phyloP scores from a whole-genome alignment of 75 land plant species.

The Selaginella tamariscina region DNA sequence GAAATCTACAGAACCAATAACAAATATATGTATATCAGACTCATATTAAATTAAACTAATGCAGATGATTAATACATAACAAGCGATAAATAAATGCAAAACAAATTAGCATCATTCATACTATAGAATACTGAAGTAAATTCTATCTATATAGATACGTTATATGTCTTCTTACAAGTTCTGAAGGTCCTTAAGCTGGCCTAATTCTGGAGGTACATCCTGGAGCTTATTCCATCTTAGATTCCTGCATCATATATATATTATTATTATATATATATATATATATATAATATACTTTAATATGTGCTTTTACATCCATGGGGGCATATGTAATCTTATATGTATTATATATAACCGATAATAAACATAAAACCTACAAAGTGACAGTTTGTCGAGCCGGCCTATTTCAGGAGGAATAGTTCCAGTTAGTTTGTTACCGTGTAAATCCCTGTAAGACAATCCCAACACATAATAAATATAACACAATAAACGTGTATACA shows the following conservation, averaged over 20 bases:
- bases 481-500: background rate
- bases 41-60: no score
- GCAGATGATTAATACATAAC: constrained; percentile 6
- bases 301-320: no score
- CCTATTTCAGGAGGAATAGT: constrained; percentile 89
- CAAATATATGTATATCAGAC: no score
- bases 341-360: no score
- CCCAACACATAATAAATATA: background rate
- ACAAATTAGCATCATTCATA: background rate
- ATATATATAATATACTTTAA: no score
- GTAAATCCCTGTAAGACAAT: constrained; percentile 60
- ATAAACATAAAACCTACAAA: constrained; percentile 33
- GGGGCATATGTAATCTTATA: no score
- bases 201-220: constrained; percentile 86
- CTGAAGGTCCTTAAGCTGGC: constrained; percentile 59
- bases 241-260: constrained; percentile 35
- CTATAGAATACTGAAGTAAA: background rate
- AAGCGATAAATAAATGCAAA: background rate
- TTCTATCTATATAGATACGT: background rate
- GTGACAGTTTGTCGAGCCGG: constrained; percentile 47
- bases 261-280: no score
- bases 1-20: constrained; percentile 36
- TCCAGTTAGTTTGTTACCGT: constrained; percentile 82
- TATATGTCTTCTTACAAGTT: constrained; percentile 44
- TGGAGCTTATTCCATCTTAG: constrained; percentile 91